Conservation (phyloP, 306 rosid genomes). For the Vachellia pachyceras region DNA sequence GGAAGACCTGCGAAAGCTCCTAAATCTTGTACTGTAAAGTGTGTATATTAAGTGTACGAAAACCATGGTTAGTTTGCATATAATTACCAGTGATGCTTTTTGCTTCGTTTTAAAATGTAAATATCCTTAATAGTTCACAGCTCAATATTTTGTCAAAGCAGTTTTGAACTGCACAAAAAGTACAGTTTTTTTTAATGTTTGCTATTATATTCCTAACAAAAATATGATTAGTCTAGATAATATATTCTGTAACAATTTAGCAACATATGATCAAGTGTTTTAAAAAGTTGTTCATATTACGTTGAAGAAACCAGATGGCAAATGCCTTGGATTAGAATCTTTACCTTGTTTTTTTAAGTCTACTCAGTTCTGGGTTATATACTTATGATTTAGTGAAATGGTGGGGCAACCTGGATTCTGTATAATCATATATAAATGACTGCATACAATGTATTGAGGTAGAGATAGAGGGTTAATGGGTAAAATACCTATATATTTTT, state of each 20-base stretch:
- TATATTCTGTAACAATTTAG: not conserved
- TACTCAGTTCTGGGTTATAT: conserved; percentile 18
- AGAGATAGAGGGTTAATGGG: too few species aligned
- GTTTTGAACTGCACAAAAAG: not conserved
- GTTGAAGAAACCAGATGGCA: not conserved
- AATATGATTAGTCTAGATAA: not conserved
- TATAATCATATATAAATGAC: too few species aligned
- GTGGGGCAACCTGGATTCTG: too few species aligned
- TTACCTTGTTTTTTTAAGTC: not conserved
- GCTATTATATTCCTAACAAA: not conserved
- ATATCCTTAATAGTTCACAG: conserved; percentile 29
- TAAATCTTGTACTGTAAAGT: conserved; percentile 32
- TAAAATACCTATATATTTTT: too few species aligned
- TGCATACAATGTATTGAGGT: too few species aligned
- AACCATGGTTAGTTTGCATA: conserved; percentile 22
- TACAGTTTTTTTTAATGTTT: not conserved
- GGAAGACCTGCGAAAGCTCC: conserved; percentile 48
- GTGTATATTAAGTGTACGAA: not conserved
- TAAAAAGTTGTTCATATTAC: not conserved
- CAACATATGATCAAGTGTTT: not conserved
- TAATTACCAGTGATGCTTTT: conserved; percentile 19
- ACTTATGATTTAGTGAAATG: too few species aligned
- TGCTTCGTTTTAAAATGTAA: conserved; percentile 29
- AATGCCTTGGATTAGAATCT: not conserved
- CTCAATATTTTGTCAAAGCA: conserved; percentile 23